Base-by-base conservation (phyloP, 2,329 filamentous ascomycete genomes). In the Leptographium flavum region DNA sequence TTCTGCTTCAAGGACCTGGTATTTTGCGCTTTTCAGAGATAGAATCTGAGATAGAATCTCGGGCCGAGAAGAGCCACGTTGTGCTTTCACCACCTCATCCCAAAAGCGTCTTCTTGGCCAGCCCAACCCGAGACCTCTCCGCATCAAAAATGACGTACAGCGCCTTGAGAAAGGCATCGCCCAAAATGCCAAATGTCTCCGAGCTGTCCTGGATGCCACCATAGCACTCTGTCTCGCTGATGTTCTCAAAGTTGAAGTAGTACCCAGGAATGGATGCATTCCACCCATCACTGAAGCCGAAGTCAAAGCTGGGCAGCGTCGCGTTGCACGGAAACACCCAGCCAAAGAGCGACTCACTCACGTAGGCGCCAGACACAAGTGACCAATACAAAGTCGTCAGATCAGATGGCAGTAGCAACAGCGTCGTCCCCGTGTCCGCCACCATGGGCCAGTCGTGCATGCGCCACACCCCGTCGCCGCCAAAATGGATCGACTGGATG, bases 151-250 rank as follows among this genome's bases (percentile, higher is more conserved):
- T 76, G 27, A 81, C 77, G 57, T 83, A 87, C 50, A 83, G 68
- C 45, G 74, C 74, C 74, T 92, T 92, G 53, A 92, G 70, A 65
- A 87, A 85, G 46, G 83, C 69, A 49, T 88, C 83, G 10, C 86
- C 86, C 46, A 88, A 74, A 56, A 93, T 86, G 46, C 71, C 76
- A 50, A 80, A 69, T 22, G 56, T 56, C 15, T 61, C 60, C 37
- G 67, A 60, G 27, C 60, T 62, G 30, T 64, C 69, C 67, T 92
- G 86, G 50, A 93, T 73, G 41, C 84, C 86, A 45, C 85, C 85
- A 59, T 76, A 88, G 69, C 86, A 92, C 46, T 69, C 67, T 15
- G 68, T 62, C 13, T 68, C 31, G 22, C 70, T 61, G 1, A 74
- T 66, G 54, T 76, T 71, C 65, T 41, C 69, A 42, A 57, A 61